Base-by-base conservation (phyloP, 768 basidiomycete species). In the Saitozyma podzolica region DNA sequence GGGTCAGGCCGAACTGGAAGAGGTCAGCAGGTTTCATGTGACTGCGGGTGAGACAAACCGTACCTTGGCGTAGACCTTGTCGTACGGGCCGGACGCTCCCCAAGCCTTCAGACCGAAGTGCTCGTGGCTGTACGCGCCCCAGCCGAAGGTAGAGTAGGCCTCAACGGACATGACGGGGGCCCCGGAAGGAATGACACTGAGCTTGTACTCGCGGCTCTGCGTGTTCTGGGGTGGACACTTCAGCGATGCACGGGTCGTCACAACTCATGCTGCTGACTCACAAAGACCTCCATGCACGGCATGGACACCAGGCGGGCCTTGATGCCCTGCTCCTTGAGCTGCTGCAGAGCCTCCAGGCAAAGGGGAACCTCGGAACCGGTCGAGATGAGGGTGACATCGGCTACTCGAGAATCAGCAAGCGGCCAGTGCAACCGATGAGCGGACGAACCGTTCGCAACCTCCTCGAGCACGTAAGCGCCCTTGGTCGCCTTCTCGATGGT, bases 121-220 rank as follows among this genome's bases (percentile, higher is more conserved):
- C 82, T 94, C 92, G 77, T 95, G 92, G 69, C 88, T 88, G 83
- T 91, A 92, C 80, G 88, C 89, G 65, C 86, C 84, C 93, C 93
- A 96, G 68, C 92, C 91, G 69, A 85, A 82, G 51, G 91, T 91
- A 19, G 76, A 72, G 80, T 87, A 84, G 29, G 93, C 93, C 82
- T 96, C 93, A 63, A 96, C 84, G 50, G 91, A 91, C 64, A 96
- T 80, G 76, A 95, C 87, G 42, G 93, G 93, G 10, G 90, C 89
- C 41, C 93, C 93, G 70, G 89, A 89, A 78, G 91, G 86, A 68
- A 97, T 81, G 56, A 95, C 92, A 72, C 87, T 86, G 73, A 95
- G 81, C 75, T 83, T 85, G 83, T 97, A 97, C 62, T 86, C 86
- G 75, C 83, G 81, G 65, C 85, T 82, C 81, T 97, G 93, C 73